Conservation (phyloP, 345 rosid genomes). For the Bruguiera sexangula region DNA sequence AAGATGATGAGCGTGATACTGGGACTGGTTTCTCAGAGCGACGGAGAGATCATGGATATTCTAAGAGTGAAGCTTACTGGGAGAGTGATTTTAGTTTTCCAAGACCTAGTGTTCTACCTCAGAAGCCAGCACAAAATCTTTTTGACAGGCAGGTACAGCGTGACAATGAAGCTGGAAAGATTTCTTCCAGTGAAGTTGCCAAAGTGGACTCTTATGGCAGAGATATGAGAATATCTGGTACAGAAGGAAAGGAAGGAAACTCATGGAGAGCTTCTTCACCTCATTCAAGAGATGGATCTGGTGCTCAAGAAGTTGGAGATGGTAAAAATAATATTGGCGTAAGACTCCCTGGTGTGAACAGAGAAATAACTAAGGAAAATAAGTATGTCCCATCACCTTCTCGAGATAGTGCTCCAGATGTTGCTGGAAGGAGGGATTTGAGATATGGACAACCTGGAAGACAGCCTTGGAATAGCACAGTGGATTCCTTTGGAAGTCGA, state of each 20-base stretch:
- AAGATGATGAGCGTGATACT: conserved; percentile 98
- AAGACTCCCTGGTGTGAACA: conserved; percentile 45
- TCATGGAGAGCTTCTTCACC: conserved; percentile 68
- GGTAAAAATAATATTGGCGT: conserved; percentile 41
- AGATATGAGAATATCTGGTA: conserved; percentile 42
- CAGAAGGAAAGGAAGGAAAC: conserved; percentile 65
- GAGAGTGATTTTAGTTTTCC: conserved; percentile 74
- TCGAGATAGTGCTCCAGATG: conserved; percentile 48
- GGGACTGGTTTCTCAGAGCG: conserved; percentile 58
- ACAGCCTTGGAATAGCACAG: conserved; percentile 52
- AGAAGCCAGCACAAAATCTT: conserved; percentile 47
- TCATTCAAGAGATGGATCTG: conserved; percentile 41
- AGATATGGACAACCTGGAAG: conserved; percentile 56
- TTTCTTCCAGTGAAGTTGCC: conserved; percentile 57
- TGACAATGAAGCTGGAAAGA: conserved; percentile 58
- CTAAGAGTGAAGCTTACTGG: conserved; percentile 64
- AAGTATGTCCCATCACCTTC: conserved; percentile 40
- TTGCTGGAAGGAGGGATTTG: conserved; percentile 54
- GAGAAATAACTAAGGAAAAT: conserved; percentile 54
- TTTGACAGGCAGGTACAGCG: conserved; percentile 57
- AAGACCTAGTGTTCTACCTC: conserved; percentile 54
- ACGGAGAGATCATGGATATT: conserved; percentile 59
- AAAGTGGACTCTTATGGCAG: conserved; percentile 41
- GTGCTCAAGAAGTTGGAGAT: conserved; percentile 41
- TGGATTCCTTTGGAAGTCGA: conserved; percentile 43